Evolutionary conservation across 1,284 basidiomycete species (phyloP).

Genomic region (Melampsora larici-populina): DNA sequence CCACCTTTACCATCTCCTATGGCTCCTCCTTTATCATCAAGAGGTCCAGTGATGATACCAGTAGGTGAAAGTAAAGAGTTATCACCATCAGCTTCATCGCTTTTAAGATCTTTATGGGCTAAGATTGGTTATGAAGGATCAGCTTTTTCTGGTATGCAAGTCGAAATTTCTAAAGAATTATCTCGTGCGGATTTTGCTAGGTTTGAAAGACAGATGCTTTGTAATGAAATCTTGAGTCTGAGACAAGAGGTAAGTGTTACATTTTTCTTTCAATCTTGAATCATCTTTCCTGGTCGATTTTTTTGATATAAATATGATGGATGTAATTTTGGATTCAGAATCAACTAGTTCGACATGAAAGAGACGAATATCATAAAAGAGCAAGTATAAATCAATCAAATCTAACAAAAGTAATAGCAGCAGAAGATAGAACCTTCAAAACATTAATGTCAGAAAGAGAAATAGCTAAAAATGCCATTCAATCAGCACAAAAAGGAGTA

Average conservation of each 20-base stretch:
- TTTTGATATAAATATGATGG: neutral
- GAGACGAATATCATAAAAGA: slow-evolving; percentile 25
- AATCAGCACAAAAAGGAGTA: slow-evolving; percentile 25
- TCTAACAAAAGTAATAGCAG: slow-evolving; percentile 9
- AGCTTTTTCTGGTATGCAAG: slow-evolving; percentile 41
- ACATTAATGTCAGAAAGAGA: slow-evolving; percentile 30
- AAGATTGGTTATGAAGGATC: slow-evolving; percentile 27
- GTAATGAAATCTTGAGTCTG: slow-evolving; percentile 39
- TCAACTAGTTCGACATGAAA: slow-evolving; percentile 15
- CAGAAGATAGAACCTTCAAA: slow-evolving; percentile 33
- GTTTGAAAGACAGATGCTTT: slow-evolving; percentile 39
- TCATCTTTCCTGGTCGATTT: neutral
- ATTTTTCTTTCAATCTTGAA: neutral
- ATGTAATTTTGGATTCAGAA: neutral
- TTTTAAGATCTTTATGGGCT: slow-evolving; percentile 28
- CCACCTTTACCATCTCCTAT: neutral
- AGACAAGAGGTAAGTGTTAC: slow-evolving; percentile 18
- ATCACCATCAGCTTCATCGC: neutral
- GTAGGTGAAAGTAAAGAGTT: slow-evolving; percentile 32
- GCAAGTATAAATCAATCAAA: slow-evolving; percentile 15
- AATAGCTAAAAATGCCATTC: slow-evolving; percentile 21
- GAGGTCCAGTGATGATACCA: slow-evolving; percentile 28
- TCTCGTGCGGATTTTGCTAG: slow-evolving; percentile 35
- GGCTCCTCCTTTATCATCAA: neutral
- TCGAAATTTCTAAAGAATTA: slow-evolving; percentile 38